Base-by-base conservation (phyloP, 2,329 filamentous ascomycete genomes). In the Elsinoe australis region DNA sequence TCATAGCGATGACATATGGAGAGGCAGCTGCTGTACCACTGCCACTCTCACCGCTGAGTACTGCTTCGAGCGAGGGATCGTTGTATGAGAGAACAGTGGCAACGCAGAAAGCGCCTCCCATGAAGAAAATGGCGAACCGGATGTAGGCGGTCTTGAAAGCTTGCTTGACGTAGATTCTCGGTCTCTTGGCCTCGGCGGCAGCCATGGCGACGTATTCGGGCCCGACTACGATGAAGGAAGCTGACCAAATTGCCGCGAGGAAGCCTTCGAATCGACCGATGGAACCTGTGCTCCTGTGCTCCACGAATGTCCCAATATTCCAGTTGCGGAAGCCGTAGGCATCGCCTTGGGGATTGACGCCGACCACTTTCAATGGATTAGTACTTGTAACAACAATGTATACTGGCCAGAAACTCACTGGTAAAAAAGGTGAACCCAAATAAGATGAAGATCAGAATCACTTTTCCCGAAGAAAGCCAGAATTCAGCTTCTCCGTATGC, bases 181-280 rank as follows among this genome's bases (percentile, higher is more conserved):
- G 70, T 21, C 65, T 64, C 55, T 69, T 69, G 10, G 69, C 67
- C 52, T 73, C 70, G 31, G 67, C 71, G n/a, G 68, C 61, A n/a
- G 70, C 69, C 63, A 72, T 71, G 31, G 66, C 66, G 47, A 73
- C 67, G 56, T 72, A 73, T 51, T 73, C 70, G 2, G 70, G 69
- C 4, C 69, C 61, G 21, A 67, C 67, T 42, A 72, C 65, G 34
- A 64, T 67, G 63, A 72, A 72, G n/a, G 64, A 62, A 2, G 70
- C 70, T n/a, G n/a, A n/a, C n/a, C n/a, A n/a, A n/a, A n/a, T n/a
- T 9, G 56, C 57, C 10, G 52, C 57, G 6, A 65, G 54, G 50
- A 64, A 63, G n/a, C 64, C 64, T 47, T 62, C 57, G 47, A 64
- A 64, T 9, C 55, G 53, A 15, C 61, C 62, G 2, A 61, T 50